Percentiles rank a stretch among this genome's conserved stretches.
phyloP scores from a whole-genome alignment of 805 yeast genomes.

The Metschnikowia anglica region DNA sequence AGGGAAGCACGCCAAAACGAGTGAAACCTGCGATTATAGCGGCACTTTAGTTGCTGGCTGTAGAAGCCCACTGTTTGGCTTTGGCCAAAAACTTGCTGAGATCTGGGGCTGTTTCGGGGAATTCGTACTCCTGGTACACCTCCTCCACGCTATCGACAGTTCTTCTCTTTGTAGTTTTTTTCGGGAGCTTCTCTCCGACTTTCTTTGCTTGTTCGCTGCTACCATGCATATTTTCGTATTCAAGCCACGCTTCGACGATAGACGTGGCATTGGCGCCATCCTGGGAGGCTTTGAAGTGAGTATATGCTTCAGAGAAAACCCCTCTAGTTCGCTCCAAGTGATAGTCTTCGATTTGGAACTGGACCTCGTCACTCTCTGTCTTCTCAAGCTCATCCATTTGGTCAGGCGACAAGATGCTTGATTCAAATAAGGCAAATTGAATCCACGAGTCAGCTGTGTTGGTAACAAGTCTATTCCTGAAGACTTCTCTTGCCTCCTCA shows the following conservation, averaged over 20 bases:
- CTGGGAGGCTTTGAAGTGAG: conserved; percentile 36
- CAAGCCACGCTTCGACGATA: conserved; percentile 59
- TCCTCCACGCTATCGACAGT: conserved; percentile 47
- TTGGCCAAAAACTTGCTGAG: conserved; percentile 41
- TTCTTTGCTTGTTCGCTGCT: conserved; percentile 31
- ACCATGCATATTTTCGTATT: conserved; percentile 69
- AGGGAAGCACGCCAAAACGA: neutral
- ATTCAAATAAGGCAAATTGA: conserved; percentile 68
- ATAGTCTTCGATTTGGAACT: conserved; percentile 48
- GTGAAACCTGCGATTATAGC: neutral
- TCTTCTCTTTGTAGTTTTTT: conserved; percentile 46
- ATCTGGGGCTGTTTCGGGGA: conserved; percentile 59
- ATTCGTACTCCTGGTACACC: conserved; percentile 60
- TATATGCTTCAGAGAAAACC: conserved; percentile 56
- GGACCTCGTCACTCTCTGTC: conserved; percentile 51
- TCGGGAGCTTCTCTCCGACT: conserved; percentile 53
- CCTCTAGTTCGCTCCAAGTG: conserved; percentile 53
- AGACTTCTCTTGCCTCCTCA: conserved; percentile 52
- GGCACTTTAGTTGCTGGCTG: neutral
- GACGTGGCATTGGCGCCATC: conserved; percentile 47
- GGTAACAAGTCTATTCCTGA: conserved; percentile 37
- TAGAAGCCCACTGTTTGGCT: conserved; percentile 34
- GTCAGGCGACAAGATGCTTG: conserved; percentile 56
- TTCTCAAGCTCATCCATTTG: conserved; percentile 47
- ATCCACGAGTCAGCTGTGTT: conserved; percentile 50